phyloP scores from a whole-genome alignment of 441 rosid species.

The Bruguiera hainesii region DNA sequence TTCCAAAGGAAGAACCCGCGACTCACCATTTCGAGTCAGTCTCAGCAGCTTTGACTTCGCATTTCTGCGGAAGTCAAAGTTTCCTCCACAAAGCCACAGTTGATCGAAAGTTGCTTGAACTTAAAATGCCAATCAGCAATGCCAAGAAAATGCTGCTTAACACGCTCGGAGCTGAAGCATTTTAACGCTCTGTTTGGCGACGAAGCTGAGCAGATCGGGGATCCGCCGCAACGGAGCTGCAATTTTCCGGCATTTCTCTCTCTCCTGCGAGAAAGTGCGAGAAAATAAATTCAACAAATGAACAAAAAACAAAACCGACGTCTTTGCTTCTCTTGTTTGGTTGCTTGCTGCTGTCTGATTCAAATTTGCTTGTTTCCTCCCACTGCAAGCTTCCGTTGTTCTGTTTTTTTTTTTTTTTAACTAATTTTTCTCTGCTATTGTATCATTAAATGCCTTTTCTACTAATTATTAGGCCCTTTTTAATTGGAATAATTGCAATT shows the following conservation, averaged over 20 bases:
- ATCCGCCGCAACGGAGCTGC: constrained; percentile 17
- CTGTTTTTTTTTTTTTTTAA: background rate
- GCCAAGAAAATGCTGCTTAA: constrained; percentile 22
- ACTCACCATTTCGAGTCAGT: constrained; percentile 2
- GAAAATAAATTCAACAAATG: constrained; percentile 15
- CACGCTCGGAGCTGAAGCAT: constrained; percentile 40
- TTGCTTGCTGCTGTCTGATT: no score
- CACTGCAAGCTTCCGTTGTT: constrained; percentile 15
- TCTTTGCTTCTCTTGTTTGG: no score
- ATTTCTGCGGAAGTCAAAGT: no score
- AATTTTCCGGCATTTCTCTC: constrained; percentile 35
- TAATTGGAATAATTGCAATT: background rate
- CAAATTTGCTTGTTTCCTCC: no score
- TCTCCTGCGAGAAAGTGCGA: constrained; percentile 32
- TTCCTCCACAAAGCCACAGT: no score
- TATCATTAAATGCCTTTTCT: constrained; percentile 30
- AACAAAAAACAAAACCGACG: background rate
- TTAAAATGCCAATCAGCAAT: constrained; percentile 22
- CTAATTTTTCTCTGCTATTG: constrained; percentile 38
- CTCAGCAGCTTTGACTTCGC: no score
- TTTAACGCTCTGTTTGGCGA: background rate
- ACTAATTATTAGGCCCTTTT: constrained; percentile 10
- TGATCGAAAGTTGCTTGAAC: background rate
- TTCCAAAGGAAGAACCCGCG: background rate
- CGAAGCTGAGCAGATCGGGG: constrained; percentile 16